These are phyloP conservation scores for Tylopilus balloui DNA, from an alignment of 768 basidiomycete genomes.

Conservation along the genomic window DNA sequence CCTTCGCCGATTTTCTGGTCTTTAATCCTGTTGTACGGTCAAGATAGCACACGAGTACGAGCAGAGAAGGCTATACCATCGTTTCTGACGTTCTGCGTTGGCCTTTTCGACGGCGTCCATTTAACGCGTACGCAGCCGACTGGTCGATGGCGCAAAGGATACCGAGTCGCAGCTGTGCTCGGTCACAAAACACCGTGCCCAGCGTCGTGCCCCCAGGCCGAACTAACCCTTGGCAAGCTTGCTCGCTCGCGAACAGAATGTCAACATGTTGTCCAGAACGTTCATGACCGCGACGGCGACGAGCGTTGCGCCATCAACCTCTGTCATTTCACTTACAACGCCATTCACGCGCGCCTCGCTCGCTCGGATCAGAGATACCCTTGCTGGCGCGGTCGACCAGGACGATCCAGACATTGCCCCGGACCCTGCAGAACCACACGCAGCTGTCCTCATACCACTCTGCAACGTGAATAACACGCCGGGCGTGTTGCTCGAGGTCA, in stretches of 20 bases:
- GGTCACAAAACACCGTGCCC: too few species aligned
- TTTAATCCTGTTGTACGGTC: conserved; percentile 54
- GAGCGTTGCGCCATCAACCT: conserved; percentile 4
- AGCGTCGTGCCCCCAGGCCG: too few species aligned
- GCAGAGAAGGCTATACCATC: conserved; percentile 43
- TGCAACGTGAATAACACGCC: conserved; percentile 69
- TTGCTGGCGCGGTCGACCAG: conserved; percentile 17
- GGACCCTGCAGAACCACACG: conserved; percentile 38
- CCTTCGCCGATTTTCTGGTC: conserved; percentile 86
- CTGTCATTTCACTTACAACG: conserved; percentile 30
- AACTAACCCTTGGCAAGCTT: background rate
- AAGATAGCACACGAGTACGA: background rate
- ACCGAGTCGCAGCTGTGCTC: background rate
- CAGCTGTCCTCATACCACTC: conserved; percentile 71
- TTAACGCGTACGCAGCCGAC: too few species aligned
- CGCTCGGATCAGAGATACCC: conserved; percentile 26
- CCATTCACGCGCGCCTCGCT: conserved; percentile 38
- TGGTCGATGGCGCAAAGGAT: background rate
- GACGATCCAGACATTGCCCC: conserved; percentile 15
- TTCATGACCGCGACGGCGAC: conserved; percentile 15
- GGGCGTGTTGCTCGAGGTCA: conserved; percentile 67
- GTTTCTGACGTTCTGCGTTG: conserved; percentile 65
- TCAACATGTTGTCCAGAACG: conserved; percentile 27
- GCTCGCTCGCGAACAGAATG: conserved; percentile 12
- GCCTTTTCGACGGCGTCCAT: conserved; percentile 82